phyloP scores from a whole-genome alignment of 345 rosid species.

The Salix viminalis region DNA sequence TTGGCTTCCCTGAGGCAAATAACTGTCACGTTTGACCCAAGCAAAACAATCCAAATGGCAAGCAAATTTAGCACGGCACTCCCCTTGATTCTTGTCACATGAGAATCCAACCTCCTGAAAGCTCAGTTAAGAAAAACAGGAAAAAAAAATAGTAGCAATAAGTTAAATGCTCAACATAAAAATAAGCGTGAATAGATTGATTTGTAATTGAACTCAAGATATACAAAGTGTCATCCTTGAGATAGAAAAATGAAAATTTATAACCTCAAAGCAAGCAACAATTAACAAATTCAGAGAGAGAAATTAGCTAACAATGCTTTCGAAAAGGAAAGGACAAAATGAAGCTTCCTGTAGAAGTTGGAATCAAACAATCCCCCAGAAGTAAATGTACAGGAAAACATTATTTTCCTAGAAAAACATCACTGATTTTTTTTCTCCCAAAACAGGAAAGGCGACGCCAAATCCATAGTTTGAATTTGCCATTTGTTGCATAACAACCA shows the following conservation, averaged over 20 bases:
- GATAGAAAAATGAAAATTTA: not conserved
- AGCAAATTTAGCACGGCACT: constrained; percentile 86
- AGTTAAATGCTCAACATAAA: not conserved
- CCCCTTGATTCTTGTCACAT: constrained; percentile 86
- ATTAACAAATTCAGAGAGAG: not conserved
- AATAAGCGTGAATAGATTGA: not conserved
- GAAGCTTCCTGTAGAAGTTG: not conserved
- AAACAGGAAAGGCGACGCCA: not conserved
- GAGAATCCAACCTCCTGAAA: constrained; percentile 86
- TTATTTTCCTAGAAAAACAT: not conserved
- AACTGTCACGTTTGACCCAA: constrained; percentile 99
- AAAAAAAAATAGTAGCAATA: not conserved
- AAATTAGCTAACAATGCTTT: not conserved
- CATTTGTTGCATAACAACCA: no score
- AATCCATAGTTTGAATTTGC: not conserved
- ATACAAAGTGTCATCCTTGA: not conserved
- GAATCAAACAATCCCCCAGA: not conserved
- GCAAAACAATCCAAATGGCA: constrained; percentile 99
- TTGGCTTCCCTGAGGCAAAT: constrained; percentile 98
- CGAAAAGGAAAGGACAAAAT: not conserved
- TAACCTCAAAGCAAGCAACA: not conserved
- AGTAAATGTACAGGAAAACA: not conserved
- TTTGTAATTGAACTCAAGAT: not conserved
- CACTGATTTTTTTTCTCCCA: not conserved
- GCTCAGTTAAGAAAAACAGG: constrained; percentile 13